Base-by-base conservation (phyloP, 345 rosid species). In the Moringa oleifera region DNA sequence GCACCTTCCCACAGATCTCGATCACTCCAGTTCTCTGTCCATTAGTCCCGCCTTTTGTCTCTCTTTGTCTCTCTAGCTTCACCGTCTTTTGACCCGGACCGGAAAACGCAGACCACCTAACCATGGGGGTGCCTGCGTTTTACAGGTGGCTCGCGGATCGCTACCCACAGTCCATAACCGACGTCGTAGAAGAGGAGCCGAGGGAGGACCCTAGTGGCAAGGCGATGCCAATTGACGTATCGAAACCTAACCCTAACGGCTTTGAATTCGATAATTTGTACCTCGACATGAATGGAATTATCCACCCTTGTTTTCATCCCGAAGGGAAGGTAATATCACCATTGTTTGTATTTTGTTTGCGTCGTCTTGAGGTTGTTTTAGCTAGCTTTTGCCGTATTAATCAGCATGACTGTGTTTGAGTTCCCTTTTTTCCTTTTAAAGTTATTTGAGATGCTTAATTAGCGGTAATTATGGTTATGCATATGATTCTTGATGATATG, bases 101-200 rank as follows among this genome's bases (percentile, higher is more conserved):
- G 46, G 46, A 61, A 20, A 12, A 31, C 64, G 18, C 54, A 25
- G n/a, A 24, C 53, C 17, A 18, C 61, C 25, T 41, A 54, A n/a
- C 68, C 66, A 95, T 95, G 99, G 99, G 99, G 21, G 97, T 95
- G 5, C 99, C 99, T 2, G 96, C 98, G 64, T 95, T 95, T 64
- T 91, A 89, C 82, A 69, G 85, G 80, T 91, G 96, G 97, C 89
- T 95, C 20, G 96, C 94, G 19, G 98, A 95, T 80, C 88, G 98
- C 24, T 95, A 89, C 70, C 91, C 96, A 11, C 84, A 64, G 74
- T 72, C 98, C 1, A 87, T 95, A 56, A 75, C 53, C 65, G 96
- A 95, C 70, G 96, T 85, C 15, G 71, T 89, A 36, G 99, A 91
- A 73, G 97, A 87, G 49, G 90, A 88, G 71, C 81, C 86, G 10